These are phyloP conservation scores for Amauroascus verrucosus DNA, from an alignment of 2,329 filamentous ascomycete species.

Conservation along the genomic window DNA sequence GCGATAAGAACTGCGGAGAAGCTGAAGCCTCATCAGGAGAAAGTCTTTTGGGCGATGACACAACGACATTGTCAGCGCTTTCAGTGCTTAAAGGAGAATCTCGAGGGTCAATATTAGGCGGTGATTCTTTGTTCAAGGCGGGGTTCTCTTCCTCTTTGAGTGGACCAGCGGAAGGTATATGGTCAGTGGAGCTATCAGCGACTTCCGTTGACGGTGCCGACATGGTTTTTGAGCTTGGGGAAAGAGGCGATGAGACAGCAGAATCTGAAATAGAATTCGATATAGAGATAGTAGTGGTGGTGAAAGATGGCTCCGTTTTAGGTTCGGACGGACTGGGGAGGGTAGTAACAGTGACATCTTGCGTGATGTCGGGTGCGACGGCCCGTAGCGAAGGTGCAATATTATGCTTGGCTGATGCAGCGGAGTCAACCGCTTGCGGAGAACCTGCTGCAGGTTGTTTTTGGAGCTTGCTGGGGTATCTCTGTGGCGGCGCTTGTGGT, in stretches of 20 bases:
- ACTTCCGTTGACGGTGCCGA: not conserved
- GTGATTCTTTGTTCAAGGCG: not conserved
- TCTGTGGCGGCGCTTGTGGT: conserved; percentile 37
- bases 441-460: conserved; percentile 50
- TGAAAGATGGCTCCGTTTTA: not conserved
- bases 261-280: not conserved
- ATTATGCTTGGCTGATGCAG: not conserved
- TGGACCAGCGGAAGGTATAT: not conserved
- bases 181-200: not conserved
- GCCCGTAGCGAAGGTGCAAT: conserved; percentile 4
- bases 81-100: not conserved
- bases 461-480: conserved; percentile 58
- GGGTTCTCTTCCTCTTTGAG: not conserved
- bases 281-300: not conserved
- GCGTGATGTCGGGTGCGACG: conserved; percentile 2
- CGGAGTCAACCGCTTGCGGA: conserved; percentile 21
- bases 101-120: not conserved
- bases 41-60: not conserved
- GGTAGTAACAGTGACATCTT: not conserved
- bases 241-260: not conserved
- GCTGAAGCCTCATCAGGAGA: not conserved
- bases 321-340: not conserved
- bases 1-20: not conserved
- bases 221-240: not conserved
- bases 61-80: not conserved